Conservation (phyloP, 345 rosid species). For the Passiflora organensis region DNA sequence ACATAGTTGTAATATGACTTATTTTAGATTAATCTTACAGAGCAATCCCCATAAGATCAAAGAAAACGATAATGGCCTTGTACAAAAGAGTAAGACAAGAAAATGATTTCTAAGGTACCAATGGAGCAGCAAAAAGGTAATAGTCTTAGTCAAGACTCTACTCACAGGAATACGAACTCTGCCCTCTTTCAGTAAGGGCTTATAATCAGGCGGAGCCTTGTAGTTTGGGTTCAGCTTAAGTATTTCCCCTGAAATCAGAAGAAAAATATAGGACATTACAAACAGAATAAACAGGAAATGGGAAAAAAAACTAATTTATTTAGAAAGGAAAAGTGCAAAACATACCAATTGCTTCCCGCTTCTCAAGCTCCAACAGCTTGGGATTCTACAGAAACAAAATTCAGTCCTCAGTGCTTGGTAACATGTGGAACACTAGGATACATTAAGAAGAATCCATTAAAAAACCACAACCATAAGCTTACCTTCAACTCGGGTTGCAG, state of each 20-base stretch:
- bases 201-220: constrained; percentile 79
- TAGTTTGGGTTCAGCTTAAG: constrained; percentile 71
- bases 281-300: constrained; percentile 3
- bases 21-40: not conserved
- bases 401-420: constrained; percentile 10
- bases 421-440: not conserved
- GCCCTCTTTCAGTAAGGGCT: constrained; percentile 76
- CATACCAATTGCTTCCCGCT: constrained; percentile 72
- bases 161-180: constrained; percentile 77
- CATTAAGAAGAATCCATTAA: not conserved
- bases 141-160: not conserved
- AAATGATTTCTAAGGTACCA: not conserved
- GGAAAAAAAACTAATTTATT: not conserved
- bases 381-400: constrained; percentile 42
- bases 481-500: constrained; percentile 40
- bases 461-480: constrained; percentile 5
- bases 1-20: not conserved
- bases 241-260: constrained; percentile 63
- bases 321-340: not conserved
- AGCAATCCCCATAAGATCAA: not conserved
- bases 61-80: not conserved
- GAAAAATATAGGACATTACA: constrained; percentile 5
- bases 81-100: not conserved
- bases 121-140: constrained; percentile 4
- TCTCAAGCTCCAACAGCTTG: constrained; percentile 64